Percentiles rank a stretch among this genome's conserved stretches.
These are phyloP conservation scores for Annulohypoxylon bovei DNA, from an alignment of 495 filamentous ascomycete species.

Conservation along the genomic window DNA sequence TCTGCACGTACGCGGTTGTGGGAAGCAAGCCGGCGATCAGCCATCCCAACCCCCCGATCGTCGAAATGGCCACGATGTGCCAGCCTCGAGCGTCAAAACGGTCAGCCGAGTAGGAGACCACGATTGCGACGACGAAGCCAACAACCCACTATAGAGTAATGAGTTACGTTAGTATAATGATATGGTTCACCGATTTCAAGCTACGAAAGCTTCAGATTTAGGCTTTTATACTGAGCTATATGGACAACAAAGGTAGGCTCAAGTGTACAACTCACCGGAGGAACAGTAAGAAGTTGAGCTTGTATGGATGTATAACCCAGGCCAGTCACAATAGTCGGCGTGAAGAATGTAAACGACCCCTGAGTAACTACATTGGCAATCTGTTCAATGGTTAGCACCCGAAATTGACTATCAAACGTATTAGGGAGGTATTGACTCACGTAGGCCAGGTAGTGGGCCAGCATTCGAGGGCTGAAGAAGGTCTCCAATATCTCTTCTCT, in stretches of 20 bases:
- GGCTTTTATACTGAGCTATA: background rate
- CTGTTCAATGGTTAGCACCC: background rate
- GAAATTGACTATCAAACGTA: background rate
- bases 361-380: constrained; percentile 69
- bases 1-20: constrained; percentile 18
- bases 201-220: background rate
- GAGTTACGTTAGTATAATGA: background rate
- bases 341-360: constrained; percentile 82
- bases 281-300: constrained; percentile 79
- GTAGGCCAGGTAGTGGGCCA: constrained; percentile 68
- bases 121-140: constrained; percentile 33
- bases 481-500: constrained; percentile 54
- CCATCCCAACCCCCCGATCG: constrained; percentile 31
- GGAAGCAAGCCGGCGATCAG: constrained; percentile 32
- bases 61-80: constrained; percentile 25
- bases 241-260: background rate
- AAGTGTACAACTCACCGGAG: constrained; percentile 65
- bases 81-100: constrained; percentile 22
- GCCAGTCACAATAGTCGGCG: constrained; percentile 77
- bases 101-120: constrained; percentile 30
- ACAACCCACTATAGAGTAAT: constrained; percentile 36
- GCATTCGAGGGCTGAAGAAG: constrained; percentile 78
- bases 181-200: background rate
- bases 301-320: constrained; percentile 70
- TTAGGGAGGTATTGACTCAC: constrained; percentile 57